Evolutionary conservation across 148 eudicot species (phyloP).

Genomic region (Polygonum aviculare): DNA sequence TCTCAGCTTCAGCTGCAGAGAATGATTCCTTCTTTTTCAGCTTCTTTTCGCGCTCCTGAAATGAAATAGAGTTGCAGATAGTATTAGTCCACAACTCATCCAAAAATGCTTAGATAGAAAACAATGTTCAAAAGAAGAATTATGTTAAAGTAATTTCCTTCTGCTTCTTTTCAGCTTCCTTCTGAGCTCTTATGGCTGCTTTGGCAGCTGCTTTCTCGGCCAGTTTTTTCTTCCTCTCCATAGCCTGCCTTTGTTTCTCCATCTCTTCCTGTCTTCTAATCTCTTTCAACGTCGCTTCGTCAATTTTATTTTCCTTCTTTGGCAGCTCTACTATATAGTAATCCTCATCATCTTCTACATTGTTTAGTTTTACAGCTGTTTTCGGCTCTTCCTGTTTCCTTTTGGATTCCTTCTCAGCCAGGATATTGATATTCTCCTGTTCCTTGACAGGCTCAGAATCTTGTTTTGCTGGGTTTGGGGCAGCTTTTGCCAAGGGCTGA

Average conservation of each 20-base stretch:
- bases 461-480: constrained; percentile 40
- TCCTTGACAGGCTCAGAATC: constrained; percentile 21
- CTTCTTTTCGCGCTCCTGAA: not conserved
- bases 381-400: constrained; percentile 22
- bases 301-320: constrained; percentile 23
- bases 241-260: constrained; percentile 63
- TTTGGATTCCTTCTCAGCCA: constrained; percentile 32
- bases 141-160: constrained; percentile 33
- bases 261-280: constrained; percentile 63
- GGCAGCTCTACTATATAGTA: constrained; percentile 26
- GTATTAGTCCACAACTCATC: not conserved
- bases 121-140: not conserved
- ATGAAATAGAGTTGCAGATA: not conserved
- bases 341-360: constrained; percentile 34
- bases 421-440: constrained; percentile 12
- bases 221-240: constrained; percentile 84
- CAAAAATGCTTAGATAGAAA: not conserved
- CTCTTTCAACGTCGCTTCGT: constrained; percentile 58
- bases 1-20: constrained; percentile 28
- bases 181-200: constrained; percentile 76
- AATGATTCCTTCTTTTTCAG: constrained; percentile 12
- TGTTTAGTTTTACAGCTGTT: constrained; percentile 21
- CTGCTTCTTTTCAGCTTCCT: constrained; percentile 87
- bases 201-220: constrained; percentile 85
- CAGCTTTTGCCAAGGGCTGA: constrained; percentile 19